phyloP scores from a whole-genome alignment of 1,284 basidiomycete species.

The Pascua guehoae region DNA sequence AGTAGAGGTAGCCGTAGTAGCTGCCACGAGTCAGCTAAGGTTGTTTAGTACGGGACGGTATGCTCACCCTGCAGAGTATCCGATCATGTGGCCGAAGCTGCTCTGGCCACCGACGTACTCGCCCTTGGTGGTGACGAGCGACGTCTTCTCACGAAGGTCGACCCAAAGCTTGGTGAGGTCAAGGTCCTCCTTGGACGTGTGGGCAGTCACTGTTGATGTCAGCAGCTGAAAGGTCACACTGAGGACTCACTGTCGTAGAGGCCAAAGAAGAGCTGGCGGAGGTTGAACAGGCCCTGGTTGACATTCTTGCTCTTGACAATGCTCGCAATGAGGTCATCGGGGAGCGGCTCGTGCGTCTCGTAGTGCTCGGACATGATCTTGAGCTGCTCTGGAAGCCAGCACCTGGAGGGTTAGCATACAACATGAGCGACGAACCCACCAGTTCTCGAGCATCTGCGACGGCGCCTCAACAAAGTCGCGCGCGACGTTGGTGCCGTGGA shows the following conservation, averaged over 20 bases:
- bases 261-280: conserved; percentile 22
- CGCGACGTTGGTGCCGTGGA: conserved; percentile 63
- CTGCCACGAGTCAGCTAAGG: conserved; percentile 3
- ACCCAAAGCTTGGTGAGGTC: conserved; percentile 23
- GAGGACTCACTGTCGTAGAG: conserved; percentile 15
- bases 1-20: conserved; percentile 22
- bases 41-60: background rate
- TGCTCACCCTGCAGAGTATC: conserved; percentile 10
- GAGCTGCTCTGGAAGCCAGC: conserved; percentile 24
- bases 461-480: conserved; percentile 83
- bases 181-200: conserved; percentile 21
- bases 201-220: conserved; percentile 10
- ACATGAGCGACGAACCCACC: conserved; percentile 49
- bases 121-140: conserved; percentile 17
- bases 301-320: conserved; percentile 22
- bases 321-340: conserved; percentile 17
- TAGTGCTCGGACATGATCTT: conserved; percentile 22
- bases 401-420: background rate
- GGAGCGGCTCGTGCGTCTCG: conserved; percentile 18
- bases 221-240: background rate
- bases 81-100: conserved; percentile 18
- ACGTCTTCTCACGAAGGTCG: conserved; percentile 17
- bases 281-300: conserved; percentile 22
- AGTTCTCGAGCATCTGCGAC: conserved; percentile 86
- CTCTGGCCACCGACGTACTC: conserved; percentile 20